Percentiles rank a stretch among this genome's conserved stretches.
These are phyloP conservation scores for Neopestalotiopsis sp. DNA, from an alignment of 2,329 filamentous ascomycete genomes.

Conservation along the genomic window DNA sequence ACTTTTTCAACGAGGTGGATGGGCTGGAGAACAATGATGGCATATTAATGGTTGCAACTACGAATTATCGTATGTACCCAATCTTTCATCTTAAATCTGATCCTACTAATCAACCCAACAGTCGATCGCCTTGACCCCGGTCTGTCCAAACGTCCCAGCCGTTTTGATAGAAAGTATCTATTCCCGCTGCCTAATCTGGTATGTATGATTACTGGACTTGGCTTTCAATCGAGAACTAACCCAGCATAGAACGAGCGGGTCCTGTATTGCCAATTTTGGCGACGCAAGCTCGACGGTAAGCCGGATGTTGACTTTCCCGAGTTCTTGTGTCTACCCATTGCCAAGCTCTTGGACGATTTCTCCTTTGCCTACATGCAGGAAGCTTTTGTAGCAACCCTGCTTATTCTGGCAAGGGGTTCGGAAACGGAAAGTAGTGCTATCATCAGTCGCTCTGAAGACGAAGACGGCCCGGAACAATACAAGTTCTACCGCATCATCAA, in stretches of 20 bases:
- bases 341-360: conserved; percentile 64
- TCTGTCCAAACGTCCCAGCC: conserved; percentile 65
- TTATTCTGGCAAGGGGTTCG: conserved; percentile 36
- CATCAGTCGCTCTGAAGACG: conserved; percentile 44
- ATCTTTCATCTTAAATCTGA: background rate
- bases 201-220: conserved; percentile 20
- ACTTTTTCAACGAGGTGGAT: conserved; percentile 75
- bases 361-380: conserved; percentile 73
- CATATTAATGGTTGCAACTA: conserved; percentile 69
- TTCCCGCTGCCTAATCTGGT: conserved; percentile 48
- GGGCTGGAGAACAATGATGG: conserved; percentile 71
- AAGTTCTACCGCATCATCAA: conserved; percentile 52
- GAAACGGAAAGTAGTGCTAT: conserved; percentile 27
- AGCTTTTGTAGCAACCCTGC: conserved; percentile 65
- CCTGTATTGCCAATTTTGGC: conserved; percentile 68
- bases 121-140: conserved; percentile 69
- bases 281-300: conserved; percentile 57
- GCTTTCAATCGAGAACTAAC: conserved; percentile 26
- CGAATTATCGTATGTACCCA: conserved; percentile 51
- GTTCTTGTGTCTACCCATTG: conserved; percentile 58
- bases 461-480: conserved; percentile 59
- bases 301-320: conserved; percentile 63
- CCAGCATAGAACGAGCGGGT: conserved; percentile 57
- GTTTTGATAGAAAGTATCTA: conserved; percentile 69
- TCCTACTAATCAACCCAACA: background rate